These are phyloP conservation scores for Phytophthora capsici DNA, from an alignment of 352 stramenopile genomes.

Conservation along the genomic window DNA sequence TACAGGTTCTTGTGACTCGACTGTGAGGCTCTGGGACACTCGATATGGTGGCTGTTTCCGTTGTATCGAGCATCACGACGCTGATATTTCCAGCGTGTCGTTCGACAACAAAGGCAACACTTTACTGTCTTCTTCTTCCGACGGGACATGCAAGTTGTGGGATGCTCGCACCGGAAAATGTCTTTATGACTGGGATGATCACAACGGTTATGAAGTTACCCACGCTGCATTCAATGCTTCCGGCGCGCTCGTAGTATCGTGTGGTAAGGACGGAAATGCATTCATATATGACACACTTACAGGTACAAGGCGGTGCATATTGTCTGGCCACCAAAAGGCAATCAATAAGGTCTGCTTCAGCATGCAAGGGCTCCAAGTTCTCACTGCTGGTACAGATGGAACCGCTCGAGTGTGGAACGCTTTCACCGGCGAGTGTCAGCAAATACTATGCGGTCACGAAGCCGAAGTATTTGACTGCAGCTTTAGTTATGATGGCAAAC, in stretches of 20 bases:
- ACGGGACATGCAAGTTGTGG: slow-evolving; percentile 74
- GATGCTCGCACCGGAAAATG: slow-evolving; percentile 67
- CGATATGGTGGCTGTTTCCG: slow-evolving; percentile 77
- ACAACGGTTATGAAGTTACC: slow-evolving; percentile 55
- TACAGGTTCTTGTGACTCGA: slow-evolving; percentile 72
- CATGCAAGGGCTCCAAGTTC: slow-evolving; percentile 67
- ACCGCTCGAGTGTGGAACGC: slow-evolving; percentile 75
- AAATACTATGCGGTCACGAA: slow-evolving; percentile 67
- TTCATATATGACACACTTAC: slow-evolving; percentile 83
- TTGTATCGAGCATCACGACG: slow-evolving; percentile 60
- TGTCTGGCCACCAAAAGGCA: slow-evolving; percentile 55
- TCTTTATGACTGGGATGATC: slow-evolving; percentile 66
- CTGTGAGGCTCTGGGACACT: slow-evolving; percentile 75
- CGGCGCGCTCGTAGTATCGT: slow-evolving; percentile 64
- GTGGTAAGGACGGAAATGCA: slow-evolving; percentile 51
- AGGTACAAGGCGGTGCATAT: slow-evolving; percentile 48
- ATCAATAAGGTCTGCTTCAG: slow-evolving; percentile 69
- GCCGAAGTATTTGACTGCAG: slow-evolving; percentile 63
- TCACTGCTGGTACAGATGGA: slow-evolving; percentile 62
- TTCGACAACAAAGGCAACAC: slow-evolving; percentile 72
- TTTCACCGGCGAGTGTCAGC: slow-evolving; percentile 69
- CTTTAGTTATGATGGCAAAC: slow-evolving; percentile 70
- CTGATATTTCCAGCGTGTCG: slow-evolving; percentile 63
- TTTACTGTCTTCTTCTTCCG: slow-evolving; percentile 60
- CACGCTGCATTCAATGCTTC: slow-evolving; percentile 72